These are phyloP conservation scores for Platanthera zijinensis DNA, from an alignment of 106 monocot genomes.

Conservation along the genomic window DNA sequence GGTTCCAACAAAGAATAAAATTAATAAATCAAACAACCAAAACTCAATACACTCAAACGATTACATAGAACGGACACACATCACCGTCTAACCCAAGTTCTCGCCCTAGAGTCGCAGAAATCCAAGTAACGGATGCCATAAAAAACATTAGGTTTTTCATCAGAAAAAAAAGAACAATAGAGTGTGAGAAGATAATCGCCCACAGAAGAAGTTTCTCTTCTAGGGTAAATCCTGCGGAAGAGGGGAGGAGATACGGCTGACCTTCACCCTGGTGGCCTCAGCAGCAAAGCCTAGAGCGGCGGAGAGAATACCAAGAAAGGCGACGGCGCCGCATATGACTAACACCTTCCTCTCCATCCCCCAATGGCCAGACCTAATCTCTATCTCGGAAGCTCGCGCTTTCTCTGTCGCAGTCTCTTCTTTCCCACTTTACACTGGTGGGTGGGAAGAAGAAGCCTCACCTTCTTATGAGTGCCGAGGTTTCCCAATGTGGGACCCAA, in stretches of 20 bases:
- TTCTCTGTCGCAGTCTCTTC: constrained; percentile 12
- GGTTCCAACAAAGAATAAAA: too few species aligned
- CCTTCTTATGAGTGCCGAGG: too few species aligned
- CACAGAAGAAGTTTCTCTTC: background rate
- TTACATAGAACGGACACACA: background rate
- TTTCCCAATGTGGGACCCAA: background rate
- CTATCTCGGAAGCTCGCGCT: background rate
- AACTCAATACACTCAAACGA: too few species aligned
- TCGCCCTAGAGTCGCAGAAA: background rate
- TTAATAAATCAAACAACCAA: background rate
- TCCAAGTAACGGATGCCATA: background rate
- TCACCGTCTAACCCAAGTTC: background rate
- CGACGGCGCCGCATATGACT: constrained; percentile 41
- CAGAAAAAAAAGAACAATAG: background rate
- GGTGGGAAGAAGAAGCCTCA: background rate
- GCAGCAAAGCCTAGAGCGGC: constrained; percentile 68
- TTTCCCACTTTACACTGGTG: background rate
- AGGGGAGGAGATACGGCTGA: constrained; percentile 8
- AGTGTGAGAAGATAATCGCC: background rate
- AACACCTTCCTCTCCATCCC: constrained; percentile 60
- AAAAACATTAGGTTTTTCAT: background rate
- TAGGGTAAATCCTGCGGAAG: background rate
- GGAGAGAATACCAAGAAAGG: constrained; percentile 61
- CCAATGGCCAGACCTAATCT: background rate
- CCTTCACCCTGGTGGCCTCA: constrained; percentile 70